Evolutionary conservation across 257 asterid genomes (phyloP).

Genomic region (Penstemon eatonii): DNA sequence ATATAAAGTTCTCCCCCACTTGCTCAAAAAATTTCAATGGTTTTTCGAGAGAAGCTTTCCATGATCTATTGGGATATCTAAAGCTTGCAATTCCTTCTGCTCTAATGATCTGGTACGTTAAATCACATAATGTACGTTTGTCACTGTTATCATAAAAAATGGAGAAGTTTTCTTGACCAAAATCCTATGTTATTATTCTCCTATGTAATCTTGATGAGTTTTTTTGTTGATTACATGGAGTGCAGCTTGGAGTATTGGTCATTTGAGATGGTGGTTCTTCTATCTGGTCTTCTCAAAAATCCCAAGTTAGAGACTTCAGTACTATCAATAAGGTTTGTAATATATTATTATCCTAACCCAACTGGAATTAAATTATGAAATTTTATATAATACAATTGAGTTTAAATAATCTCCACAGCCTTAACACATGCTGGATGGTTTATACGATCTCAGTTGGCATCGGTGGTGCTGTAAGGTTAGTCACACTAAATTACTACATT

Average conservation of each 20-base stretch:
- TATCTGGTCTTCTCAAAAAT: slow-evolving; percentile 66
- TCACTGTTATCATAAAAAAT: too few species aligned
- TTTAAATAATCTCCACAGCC: slow-evolving; percentile 41
- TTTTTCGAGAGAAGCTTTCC: slow-evolving; percentile 52
- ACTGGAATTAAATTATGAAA: neutral
- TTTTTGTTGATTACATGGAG: slow-evolving; percentile 8
- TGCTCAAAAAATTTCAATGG: slow-evolving; percentile 54
- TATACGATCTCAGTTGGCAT: slow-evolving; percentile 73
- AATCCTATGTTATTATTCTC: too few species aligned
- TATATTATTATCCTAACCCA: neutral
- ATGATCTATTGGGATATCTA: slow-evolving; percentile 36
- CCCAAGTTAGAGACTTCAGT: slow-evolving; percentile 75
- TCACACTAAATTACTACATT: too few species aligned
- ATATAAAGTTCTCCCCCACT: slow-evolving; percentile 47
- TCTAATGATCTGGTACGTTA: slow-evolving; percentile 60
- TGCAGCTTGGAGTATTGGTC: slow-evolving; percentile 75
- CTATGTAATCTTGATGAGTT: too few species aligned
- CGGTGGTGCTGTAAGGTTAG: slow-evolving; percentile 78
- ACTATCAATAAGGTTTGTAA: slow-evolving; percentile 57
- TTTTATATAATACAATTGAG: neutral
- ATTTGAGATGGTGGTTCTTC: slow-evolving; percentile 41
- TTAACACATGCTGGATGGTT: slow-evolving; percentile 75
- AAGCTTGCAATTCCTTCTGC: slow-evolving; percentile 72
- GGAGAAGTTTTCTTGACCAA: too few species aligned
- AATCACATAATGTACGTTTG: too few species aligned